These are phyloP conservation scores for Chamaenerion angustifolium DNA, from an alignment of 345 rosid genomes.

Conservation along the genomic window DNA sequence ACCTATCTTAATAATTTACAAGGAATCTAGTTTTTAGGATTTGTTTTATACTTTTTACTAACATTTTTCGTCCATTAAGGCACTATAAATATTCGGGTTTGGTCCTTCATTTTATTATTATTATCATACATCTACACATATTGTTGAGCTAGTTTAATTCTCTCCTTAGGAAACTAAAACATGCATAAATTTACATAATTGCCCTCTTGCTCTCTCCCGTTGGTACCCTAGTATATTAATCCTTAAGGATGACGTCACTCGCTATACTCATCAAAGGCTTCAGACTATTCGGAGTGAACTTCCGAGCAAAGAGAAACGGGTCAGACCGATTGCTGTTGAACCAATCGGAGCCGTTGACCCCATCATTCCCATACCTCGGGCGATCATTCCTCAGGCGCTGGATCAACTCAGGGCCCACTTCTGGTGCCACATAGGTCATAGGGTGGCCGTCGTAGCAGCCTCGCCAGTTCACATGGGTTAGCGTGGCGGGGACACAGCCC, in stretches of 20 bases:
- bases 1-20: too few species aligned
- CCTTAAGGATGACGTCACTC: slow-evolving; percentile 35
- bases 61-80: too few species aligned
- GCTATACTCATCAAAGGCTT: slow-evolving; percentile 33
- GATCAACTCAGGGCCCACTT: slow-evolving; percentile 48
- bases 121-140: too few species aligned
- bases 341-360: slow-evolving; percentile 4
- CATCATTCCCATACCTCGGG: slow-evolving; percentile 34
- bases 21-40: too few species aligned
- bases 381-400: slow-evolving; percentile 16
- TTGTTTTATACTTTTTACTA: too few species aligned
- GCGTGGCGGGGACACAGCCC: slow-evolving; percentile 45
- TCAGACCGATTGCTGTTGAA: slow-evolving; percentile 10
- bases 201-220: too few species aligned
- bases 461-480: slow-evolving; percentile 76
- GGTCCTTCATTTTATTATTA: too few species aligned
- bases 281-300: slow-evolving; percentile 33
- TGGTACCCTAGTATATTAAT: slow-evolving; percentile 11
- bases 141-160: too few species aligned
- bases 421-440: slow-evolving; percentile 24
- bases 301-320: slow-evolving; percentile 61
- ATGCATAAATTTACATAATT: too few species aligned
- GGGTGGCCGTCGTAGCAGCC: slow-evolving; percentile 51
- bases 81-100: too few species aligned
- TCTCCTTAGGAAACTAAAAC: too few species aligned